Base-by-base conservation (phyloP, 345 rosid species). In the Bruguiera sexangula region DNA sequence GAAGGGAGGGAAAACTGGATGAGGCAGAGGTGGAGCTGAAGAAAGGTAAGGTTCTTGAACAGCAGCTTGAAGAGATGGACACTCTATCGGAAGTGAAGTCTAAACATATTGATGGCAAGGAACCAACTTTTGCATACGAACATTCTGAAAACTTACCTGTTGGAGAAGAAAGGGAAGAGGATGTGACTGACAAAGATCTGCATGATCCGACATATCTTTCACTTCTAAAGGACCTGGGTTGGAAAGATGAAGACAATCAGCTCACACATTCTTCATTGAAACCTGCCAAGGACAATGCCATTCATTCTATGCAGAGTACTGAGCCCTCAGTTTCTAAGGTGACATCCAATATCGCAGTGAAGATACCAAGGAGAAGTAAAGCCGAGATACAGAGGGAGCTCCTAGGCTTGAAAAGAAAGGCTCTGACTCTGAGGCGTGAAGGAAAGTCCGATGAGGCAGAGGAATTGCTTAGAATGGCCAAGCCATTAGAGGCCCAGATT, bases 331-430 rank as follows among this genome's bases (percentile, higher is more conserved):
- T 72, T 69, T 69, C 70, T 70, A 75, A 67, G 62, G 58, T 71
- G 26, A 18, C 72, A 54, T 73, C 69, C 46, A 75, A 37, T 64
- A 31, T 69, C 24, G 74, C 73, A 22, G 60, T 60, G 18, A 71
- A 65, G 62, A 69, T 62, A 64, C 75, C 84, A 36, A 80, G 76
- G 75, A 88, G 81, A 82, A 89, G 84, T 78, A 89, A 86, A 78
- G 84, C 82, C 73, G 98, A 88, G 71, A 73, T 88, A 43, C 98
- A 93, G 83, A 78, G 97, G 82, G 97, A 90, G 73, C 86, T 93
- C 63, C 78, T 93, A 76, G 89, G 83, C 70, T 70, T 90, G 67
- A 90, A 93, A 79, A 89, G 96, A 75, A 93, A 86, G 77, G 93
- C 97, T 67, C 80, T 90, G 78, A 57, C 86, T 62, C 65, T 93